These are phyloP conservation scores for Suillus weaverae DNA, from an alignment of 768 basidiomycete species.

Conservation along the genomic window DNA sequence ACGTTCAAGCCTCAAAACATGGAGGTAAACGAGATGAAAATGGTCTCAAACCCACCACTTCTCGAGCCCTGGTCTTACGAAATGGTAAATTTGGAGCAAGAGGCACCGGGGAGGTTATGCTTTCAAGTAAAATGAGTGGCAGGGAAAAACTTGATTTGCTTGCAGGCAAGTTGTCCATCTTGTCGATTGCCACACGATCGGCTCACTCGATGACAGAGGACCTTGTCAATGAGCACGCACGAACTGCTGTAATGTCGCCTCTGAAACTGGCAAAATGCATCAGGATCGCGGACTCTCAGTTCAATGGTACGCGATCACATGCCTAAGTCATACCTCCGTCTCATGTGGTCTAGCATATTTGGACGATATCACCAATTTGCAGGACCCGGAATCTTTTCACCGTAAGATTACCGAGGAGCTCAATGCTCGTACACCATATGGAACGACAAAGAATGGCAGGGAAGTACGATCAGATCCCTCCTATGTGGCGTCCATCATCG, in stretches of 20 bases:
- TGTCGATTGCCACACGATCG: not conserved
- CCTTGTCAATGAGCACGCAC: constrained; percentile 50
- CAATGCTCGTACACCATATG: constrained; percentile 44
- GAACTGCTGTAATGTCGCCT: constrained; percentile 60
- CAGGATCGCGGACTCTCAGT: constrained; percentile 73
- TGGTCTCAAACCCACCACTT: constrained; percentile 60
- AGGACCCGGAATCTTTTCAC: constrained; percentile 64
- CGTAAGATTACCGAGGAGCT: constrained; percentile 58
- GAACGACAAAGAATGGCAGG: constrained; percentile 25
- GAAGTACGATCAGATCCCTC: constrained; percentile 41
- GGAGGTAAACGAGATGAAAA: constrained; percentile 47
- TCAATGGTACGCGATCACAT: constrained; percentile 49
- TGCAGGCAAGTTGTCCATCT: constrained; percentile 50
- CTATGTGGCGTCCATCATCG: constrained; percentile 56
- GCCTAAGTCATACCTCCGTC: not conserved
- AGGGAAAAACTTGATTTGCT: constrained; percentile 80
- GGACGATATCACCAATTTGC: constrained; percentile 67
- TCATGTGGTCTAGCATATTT: constrained; percentile 49
- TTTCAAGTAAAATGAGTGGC: constrained; percentile 62
- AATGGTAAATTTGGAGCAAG: constrained; percentile 73
- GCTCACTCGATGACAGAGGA: constrained; percentile 53
- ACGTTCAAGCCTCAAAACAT: constrained; percentile 39
- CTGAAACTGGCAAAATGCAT: constrained; percentile 64
- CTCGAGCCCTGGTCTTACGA: constrained; percentile 71
- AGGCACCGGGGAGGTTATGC: constrained; percentile 67